Evolutionary conservation across 768 basidiomycete genomes (phyloP), one percentile per base, ranked within the genome.

Genomic region (Boletellus sp.): DNA sequence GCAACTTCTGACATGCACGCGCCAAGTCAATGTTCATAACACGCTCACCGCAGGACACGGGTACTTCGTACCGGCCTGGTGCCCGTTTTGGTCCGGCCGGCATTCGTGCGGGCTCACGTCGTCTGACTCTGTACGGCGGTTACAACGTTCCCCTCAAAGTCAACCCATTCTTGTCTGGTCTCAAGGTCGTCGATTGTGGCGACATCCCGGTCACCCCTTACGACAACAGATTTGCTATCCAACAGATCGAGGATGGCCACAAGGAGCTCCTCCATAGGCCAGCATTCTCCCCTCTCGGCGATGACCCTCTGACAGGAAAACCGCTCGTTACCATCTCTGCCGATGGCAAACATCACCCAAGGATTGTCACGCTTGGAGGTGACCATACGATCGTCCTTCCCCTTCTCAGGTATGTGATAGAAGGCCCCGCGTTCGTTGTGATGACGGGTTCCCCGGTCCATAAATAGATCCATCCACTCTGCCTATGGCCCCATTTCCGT

Each of bases 41-140:
- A 23, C 16, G 53, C 44, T 23, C 19, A 17, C 31, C 42, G 19
- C 26, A 84, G 82, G 83, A 87, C 48, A 85, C 84, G 20, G 82
- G 80, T 1, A 86, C 87, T 6, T 85, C 85, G 41, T 91, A 88
- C 65, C 77, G 89, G 7, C 85, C 87, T 2, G 90, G 90, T 33
- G 91, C 90, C 28, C 79, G 90, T 13, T 93, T 93, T 53, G 90
- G 91, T 7, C 90, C 90, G 43, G 80, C 85, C 34, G 91, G 87
- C 12, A 89, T 93, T 56, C 81, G 91, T 38, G 80, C 81, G 23
- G 89, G 89, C 5, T 87, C 85, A 11, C 81, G 90, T 52, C 78
- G 89, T 20, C 66, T 88, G 57, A 85, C 85, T 9, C 69, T 87
- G 9, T 87, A 85, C 48, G 87, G 87, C 15, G 85, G 87, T 16